A percentile compares a stretch with the other conserved stretches of the same genome.
These are phyloP conservation scores for Penicillium nucicola DNA, from an alignment of 495 filamentous ascomycete genomes.

Conservation along the genomic window DNA sequence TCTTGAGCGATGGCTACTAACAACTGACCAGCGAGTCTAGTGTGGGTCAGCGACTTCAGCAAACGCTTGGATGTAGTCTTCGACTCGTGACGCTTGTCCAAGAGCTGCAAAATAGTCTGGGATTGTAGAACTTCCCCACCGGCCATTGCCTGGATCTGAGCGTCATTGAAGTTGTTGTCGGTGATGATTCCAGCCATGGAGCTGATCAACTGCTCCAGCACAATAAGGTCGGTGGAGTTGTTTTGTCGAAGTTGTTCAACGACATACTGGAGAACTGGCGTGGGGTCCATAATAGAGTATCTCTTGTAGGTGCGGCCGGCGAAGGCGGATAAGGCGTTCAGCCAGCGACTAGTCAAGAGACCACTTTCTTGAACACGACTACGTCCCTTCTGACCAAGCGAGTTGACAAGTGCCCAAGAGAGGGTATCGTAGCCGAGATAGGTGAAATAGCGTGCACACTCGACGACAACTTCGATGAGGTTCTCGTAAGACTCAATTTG, in stretches of 20 bases:
- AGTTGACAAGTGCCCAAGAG: constrained; percentile 80
- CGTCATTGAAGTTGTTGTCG: constrained; percentile 79
- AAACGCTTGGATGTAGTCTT: constrained; percentile 68
- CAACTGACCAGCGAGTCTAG: constrained; percentile 68
- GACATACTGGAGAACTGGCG: constrained; percentile 86
- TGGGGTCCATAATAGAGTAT: constrained; percentile 74
- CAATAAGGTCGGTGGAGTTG: constrained; percentile 80
- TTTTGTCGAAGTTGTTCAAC: constrained; percentile 74
- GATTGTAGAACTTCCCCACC: constrained; percentile 76
- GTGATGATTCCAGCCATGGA: constrained; percentile 92
- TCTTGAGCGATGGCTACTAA: constrained; percentile 89
- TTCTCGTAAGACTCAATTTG: constrained; percentile 93
- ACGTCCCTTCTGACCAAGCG: constrained; percentile 69
- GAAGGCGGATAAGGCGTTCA: constrained; percentile 80
- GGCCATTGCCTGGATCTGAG: constrained; percentile 79
- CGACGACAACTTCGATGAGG: constrained; percentile 86
- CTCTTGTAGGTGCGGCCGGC: constrained; percentile 83
- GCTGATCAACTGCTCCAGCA: constrained; percentile 81
- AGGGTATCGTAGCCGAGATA: constrained; percentile 89
- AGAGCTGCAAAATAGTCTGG: constrained; percentile 71
- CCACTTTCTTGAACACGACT: constrained; percentile 79
- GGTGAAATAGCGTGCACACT: constrained; percentile 91
- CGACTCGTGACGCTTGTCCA: constrained; percentile 73
- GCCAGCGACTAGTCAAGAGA: constrained; percentile 84
- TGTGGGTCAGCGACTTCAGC: constrained; percentile 72